A percentile compares a stretch with the other conserved stretches of the same genome.
These are phyloP conservation scores for Kwoniella shivajii DNA, from an alignment of 1,284 basidiomycete genomes.

Conservation along the genomic window DNA sequence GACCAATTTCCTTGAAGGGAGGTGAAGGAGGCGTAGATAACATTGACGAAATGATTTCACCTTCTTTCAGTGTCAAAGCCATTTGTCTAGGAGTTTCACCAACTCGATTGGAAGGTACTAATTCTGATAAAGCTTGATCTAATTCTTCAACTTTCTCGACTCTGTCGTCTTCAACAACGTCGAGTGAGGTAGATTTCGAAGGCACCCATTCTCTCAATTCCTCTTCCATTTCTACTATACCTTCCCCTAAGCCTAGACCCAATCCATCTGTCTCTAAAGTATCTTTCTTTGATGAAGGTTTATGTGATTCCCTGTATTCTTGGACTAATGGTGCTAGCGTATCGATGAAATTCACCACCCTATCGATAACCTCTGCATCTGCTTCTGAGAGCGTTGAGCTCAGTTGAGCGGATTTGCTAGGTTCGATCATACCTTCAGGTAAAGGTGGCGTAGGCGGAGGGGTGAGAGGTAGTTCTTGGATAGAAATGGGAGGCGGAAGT, in stretches of 20 bases:
- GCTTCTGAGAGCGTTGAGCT: slow-evolving; percentile 2
- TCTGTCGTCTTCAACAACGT: neutral
- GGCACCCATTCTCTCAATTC: slow-evolving; percentile 8
- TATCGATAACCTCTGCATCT: slow-evolving; percentile 4
- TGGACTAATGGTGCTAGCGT: slow-evolving; percentile 10
- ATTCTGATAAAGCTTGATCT: slow-evolving; percentile 31
- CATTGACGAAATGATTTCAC: slow-evolving; percentile 27
- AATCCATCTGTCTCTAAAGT: neutral
- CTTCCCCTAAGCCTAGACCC: neutral
- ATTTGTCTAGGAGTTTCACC: slow-evolving; percentile 43
- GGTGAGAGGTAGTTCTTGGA: neutral
- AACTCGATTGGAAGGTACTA: slow-evolving; percentile 28
- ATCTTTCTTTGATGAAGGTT: neutral
- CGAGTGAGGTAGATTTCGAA: neutral
- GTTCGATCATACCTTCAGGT: neutral
- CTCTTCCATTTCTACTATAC: slow-evolving; percentile 12
- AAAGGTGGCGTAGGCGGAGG: slow-evolving; percentile 4
- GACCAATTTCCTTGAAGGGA: neutral
- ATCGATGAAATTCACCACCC: slow-evolving; percentile 11
- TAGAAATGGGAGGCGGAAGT: neutral
- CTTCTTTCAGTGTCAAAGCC: slow-evolving; percentile 40
- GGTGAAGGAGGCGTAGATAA: slow-evolving; percentile 11
- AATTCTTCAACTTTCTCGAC: slow-evolving; percentile 19
- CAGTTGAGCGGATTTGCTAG: slow-evolving; percentile 1
- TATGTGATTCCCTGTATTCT: slow-evolving; percentile 13